Conservation (phyloP, 2,329 filamentous ascomycete genomes). For the Diaporthe amygdali region DNA sequence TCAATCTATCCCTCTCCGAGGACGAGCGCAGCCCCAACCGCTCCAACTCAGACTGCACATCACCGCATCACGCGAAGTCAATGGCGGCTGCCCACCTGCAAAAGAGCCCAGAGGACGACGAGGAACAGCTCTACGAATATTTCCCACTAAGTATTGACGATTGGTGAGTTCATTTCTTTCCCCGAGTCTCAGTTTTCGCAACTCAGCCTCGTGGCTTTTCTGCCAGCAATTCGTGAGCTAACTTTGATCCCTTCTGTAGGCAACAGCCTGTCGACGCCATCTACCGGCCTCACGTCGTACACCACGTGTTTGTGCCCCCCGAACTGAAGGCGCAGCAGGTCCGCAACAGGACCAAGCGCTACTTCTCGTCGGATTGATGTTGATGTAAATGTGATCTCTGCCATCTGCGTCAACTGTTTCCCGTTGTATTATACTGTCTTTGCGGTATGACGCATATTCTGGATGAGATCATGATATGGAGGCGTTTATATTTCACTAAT, state of each 20-base stretch:
- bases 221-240: neutral
- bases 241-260: slow-evolving; percentile 46
- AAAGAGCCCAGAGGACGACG: slow-evolving; percentile 74
- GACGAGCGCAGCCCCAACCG: slow-evolving; percentile 64
- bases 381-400: neutral
- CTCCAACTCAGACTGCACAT: slow-evolving; percentile 47
- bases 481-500: neutral
- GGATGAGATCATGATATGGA: neutral
- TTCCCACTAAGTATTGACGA: slow-evolving; percentile 91
- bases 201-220: slow-evolving; percentile 25
- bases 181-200: neutral
- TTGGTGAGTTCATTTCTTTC: slow-evolving; percentile 56
- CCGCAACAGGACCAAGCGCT: slow-evolving; percentile 71
- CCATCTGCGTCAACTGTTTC: neutral
- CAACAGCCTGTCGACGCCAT: slow-evolving; percentile 90
- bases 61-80: slow-evolving; percentile 50
- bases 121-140: slow-evolving; percentile 90
- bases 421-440: neutral
- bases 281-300: slow-evolving; percentile 90
- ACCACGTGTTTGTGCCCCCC: slow-evolving; percentile 77
- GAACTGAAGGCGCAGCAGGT: slow-evolving; percentile 74
- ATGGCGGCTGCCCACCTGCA: slow-evolving; percentile 42
- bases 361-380: slow-evolving; percentile 69
- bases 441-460: neutral
- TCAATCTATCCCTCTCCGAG: slow-evolving; percentile 63